Base-by-base conservation (phyloP, 208 protist genomes). In the Crithidia bombi region DNA sequence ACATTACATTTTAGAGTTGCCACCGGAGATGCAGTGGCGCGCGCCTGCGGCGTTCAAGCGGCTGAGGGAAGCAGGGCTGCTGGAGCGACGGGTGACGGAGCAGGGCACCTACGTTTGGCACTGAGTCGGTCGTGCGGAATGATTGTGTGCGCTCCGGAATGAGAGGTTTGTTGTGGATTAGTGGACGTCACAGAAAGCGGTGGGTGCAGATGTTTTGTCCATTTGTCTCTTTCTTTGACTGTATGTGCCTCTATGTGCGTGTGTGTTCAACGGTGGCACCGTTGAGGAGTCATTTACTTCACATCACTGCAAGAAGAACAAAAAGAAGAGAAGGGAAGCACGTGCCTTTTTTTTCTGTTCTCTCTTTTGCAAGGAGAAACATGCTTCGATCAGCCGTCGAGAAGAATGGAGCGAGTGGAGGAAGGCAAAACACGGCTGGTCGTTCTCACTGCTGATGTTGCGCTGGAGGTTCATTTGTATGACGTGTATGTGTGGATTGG, bases 21-120 rank as follows among this genome's bases (percentile, higher is more conserved):
- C 89, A 2, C 41, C 57, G 28, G 32, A 33, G 5, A 46, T 85
- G 66, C 86, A 75, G 52, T 54, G 65, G 11, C 56, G 56, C 36
- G 89, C 85, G 17, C 89, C 89, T 12, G 62, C 67, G 7, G 86
- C 83, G n/a, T 95, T 95, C 62, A 79, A 79, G 46, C 84, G 86
- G 11, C 71, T 95, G 17, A 83, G 89, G 23, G 78, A 92, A 65
- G 71, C 86, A 0, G 85, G 72, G 12, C 30, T 95, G 25, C 78
- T 95, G 46, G 50, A 65, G 73, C 81, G 89, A 4, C 69, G 74
- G 41, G 59, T 78, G 19, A 89, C 89, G 30, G 59, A 67, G n/a
- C 46, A 75, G 15, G 89, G 89, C n/a, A 86, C 86, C 5, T 95
- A 85, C 73, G 75, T 89, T 5, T 95, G 89, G 89, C 74, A 68